Conservation (phyloP, 257 asterid genomes). For the Lycium barbarum region DNA sequence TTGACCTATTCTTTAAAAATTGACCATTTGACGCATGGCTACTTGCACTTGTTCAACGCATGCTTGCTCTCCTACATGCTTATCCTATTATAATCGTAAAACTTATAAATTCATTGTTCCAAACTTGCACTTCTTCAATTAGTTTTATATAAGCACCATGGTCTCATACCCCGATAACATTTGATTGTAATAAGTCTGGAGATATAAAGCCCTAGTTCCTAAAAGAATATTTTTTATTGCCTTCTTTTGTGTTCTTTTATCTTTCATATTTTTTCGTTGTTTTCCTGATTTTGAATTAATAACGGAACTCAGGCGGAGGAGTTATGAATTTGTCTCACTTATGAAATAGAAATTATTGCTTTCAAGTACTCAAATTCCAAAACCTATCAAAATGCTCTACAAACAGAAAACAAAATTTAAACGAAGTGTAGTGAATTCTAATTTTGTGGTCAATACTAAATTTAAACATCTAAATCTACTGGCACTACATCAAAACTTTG, state of each 20-base stretch:
- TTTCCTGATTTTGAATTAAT: background rate
- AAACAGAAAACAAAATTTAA: too few species aligned
- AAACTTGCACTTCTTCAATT: background rate
- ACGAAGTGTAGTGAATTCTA: too few species aligned
- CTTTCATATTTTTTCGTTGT: too few species aligned
- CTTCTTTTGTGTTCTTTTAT: background rate
- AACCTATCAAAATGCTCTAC: too few species aligned
- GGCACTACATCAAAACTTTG: background rate
- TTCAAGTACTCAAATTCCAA: too few species aligned
- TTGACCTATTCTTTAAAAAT: background rate
- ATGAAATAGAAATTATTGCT: too few species aligned
- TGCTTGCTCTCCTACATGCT: background rate
- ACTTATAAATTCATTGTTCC: background rate
- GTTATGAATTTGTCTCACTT: background rate
- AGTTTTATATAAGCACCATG: background rate
- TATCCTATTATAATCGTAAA: background rate
- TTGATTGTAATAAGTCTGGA: background rate
- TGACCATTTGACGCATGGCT: background rate
- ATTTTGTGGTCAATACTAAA: too few species aligned
- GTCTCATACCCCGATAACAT: background rate
- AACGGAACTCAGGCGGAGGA: background rate
- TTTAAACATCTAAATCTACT: background rate
- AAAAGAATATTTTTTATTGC: background rate
- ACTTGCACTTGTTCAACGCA: constrained; percentile 1
- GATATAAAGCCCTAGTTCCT: background rate